Evolutionary conservation across 75 land plant species (phyloP).

Genomic region (Sequoiadendron giganteum): DNA sequence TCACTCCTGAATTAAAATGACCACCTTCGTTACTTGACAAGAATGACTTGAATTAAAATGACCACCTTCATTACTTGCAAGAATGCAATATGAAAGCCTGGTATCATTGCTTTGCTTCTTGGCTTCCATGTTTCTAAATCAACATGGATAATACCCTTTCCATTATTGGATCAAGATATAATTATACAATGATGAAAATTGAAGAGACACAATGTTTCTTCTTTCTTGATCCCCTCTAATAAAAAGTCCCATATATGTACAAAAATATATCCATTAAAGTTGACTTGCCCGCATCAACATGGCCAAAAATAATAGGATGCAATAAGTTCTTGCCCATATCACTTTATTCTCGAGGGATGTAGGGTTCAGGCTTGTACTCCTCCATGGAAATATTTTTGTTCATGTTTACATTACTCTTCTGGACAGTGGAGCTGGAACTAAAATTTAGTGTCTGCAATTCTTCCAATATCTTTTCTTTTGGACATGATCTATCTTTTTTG

Average conservation of each 20-base stretch:
- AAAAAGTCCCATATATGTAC: slow-evolving; percentile 53
- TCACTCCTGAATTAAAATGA: no score
- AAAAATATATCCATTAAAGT: slow-evolving; percentile 88
- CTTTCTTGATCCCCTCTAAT: no score
- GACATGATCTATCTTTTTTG: slow-evolving; percentile 13
- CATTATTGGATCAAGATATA: no score
- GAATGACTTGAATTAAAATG: no score
- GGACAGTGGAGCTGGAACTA: not conserved
- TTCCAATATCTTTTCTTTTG: slow-evolving; percentile 19
- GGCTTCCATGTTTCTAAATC: no score
- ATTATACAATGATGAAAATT: no score
- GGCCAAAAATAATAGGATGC: slow-evolving; percentile 96
- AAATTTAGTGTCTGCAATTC: not conserved
- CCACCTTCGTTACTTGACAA: no score
- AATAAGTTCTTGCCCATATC: slow-evolving; percentile 49
- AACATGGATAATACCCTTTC: no score
- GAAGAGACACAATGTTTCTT: no score
- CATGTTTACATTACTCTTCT: not conserved
- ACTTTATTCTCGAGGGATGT: slow-evolving; percentile 55
- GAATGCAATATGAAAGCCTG: no score
- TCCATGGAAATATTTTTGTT: slow-evolving; percentile 21
- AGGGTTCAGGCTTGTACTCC: slow-evolving; percentile 77
- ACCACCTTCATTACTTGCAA: no score
- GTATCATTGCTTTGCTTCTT: no score
- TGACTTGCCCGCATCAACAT: slow-evolving; percentile 99